Evolutionary conservation across 2,329 filamentous ascomycete species (phyloP), one percentile per base, ranked within the genome.

Genomic region (Pseudocercospora fuligena): DNA sequence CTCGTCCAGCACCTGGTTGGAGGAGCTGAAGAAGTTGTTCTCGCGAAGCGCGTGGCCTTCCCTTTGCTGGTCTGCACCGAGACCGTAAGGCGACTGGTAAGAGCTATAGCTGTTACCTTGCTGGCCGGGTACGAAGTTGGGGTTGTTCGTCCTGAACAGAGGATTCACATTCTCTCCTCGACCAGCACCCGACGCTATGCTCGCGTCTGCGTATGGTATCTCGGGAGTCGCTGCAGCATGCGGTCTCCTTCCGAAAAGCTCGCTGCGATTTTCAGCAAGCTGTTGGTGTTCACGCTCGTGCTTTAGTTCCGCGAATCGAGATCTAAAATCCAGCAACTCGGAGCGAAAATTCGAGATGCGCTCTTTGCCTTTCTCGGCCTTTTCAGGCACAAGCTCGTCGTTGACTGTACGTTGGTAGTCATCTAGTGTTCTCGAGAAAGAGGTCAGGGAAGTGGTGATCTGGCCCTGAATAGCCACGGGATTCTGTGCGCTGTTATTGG

Each of bases 361-460:
- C 77, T 96, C 93, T 70, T 88, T 85, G 0, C 94, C 95, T 77
- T 98, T 97, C 67, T 95, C 90, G 73, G 97, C 92, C 81, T 98
- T 99, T 66, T 92, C 90, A 4, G 91, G 87, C 64, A 97, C 94
- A 33, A 97, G 88, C 80, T 99, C 95, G 74, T 94, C 92, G 71
- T 92, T 92, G 0, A 94, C 91, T 31, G 97, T 88, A 63, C 87
- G 86, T 75, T 91, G 88, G 83, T 99, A 99, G 77, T 97, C 94
- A 81, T 97, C 94, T 70, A 99, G 86, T 0, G 93, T 97, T 68
- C 95, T 92, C 56, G 91, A 88, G 79, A 99, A 93, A 66, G 93
- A 89, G 51, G 91, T 89, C 31, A 96, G 82, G 14, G 92, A 92
- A 21, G 89, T 90, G n/a, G 90, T 90, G 70, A 93, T 88, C 79